phyloP scores from a whole-genome alignment of 176 grass and related monocot genomes.

The Carex myosuroides region DNA sequence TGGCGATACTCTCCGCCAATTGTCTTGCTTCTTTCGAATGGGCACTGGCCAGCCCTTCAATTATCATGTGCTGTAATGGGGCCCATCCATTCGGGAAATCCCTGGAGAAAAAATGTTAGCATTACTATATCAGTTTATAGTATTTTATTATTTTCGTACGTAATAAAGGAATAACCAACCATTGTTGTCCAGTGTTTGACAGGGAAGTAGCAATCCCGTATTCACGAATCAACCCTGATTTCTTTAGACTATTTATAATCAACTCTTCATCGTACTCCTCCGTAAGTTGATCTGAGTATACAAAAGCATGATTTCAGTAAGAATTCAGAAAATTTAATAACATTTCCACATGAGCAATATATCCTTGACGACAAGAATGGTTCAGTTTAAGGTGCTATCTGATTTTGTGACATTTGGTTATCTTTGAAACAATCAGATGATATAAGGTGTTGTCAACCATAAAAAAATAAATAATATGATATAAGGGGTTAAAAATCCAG shows the following conservation, averaged over 20 bases:
- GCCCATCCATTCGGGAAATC: slow-evolving; percentile 97
- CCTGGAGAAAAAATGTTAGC: slow-evolving; percentile 34
- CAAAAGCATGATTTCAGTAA: not conserved
- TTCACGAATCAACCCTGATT: slow-evolving; percentile 53
- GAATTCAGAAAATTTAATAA: not conserved
- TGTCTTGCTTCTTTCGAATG: slow-evolving; percentile 41
- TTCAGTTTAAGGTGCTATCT: not conserved
- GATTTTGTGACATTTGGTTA: too few species aligned
- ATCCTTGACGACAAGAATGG: not conserved
- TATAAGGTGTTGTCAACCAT: too few species aligned
- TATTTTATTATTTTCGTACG: not conserved
- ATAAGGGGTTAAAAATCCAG: too few species aligned
- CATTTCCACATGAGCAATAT: not conserved
- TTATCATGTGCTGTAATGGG: slow-evolving; percentile 80
- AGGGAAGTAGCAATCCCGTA: slow-evolving; percentile 86
- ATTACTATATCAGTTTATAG: not conserved
- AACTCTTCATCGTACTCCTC: slow-evolving; percentile 27
- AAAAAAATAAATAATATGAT: too few species aligned
- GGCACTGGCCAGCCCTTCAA: slow-evolving; percentile 49
- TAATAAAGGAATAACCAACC: slow-evolving; percentile 37
- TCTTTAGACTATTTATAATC: slow-evolving; percentile 58
- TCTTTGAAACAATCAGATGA: not conserved
- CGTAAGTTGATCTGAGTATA: slow-evolving; percentile 19
- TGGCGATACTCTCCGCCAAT: slow-evolving; percentile 61
- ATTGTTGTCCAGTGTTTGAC: slow-evolving; percentile 68